phyloP scores from a whole-genome alignment of 345 rosid genomes.

The Pistacia integerrima region DNA sequence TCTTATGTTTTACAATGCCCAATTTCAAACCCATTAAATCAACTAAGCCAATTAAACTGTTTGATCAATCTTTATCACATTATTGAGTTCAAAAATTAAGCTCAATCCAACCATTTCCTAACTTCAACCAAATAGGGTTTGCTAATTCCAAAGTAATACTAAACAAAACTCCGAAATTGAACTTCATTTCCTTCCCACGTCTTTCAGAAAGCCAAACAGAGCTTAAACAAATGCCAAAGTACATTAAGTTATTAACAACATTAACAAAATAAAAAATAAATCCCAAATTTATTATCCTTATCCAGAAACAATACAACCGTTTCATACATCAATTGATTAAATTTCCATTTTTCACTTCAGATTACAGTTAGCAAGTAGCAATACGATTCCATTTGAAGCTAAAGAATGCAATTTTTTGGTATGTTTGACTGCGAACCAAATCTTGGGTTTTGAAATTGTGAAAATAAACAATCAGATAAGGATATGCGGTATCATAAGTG shows the following conservation, averaged over 20 bases:
- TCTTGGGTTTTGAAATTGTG: not conserved
- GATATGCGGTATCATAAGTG: not conserved
- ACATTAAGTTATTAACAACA: not conserved
- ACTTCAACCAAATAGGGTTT: not conserved
- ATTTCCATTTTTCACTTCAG: not conserved
- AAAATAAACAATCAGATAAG: not conserved
- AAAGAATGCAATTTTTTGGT: not conserved
- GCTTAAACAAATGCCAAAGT: not conserved
- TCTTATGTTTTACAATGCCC: not conserved
- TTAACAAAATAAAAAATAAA: not conserved
- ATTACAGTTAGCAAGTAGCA: not conserved
- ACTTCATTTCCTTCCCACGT: not conserved
- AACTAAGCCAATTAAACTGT: not conserved
- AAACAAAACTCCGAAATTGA: not conserved
- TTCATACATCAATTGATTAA: not conserved
- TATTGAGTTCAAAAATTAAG: not conserved
- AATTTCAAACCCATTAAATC: not conserved
- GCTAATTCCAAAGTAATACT: not conserved
- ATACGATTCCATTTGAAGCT: not conserved
- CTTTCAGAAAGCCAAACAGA: not conserved
- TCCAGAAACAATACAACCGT: not conserved
- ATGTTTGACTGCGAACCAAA: not conserved
- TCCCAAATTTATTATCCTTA: not conserved
- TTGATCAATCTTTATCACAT: too few relatives aligned
- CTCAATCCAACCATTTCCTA: not conserved